Evolutionary conservation across 106 monocot genomes (phyloP), one percentile per base, ranked within the genome.

Genomic region (Dendrobium chrysotoxum): DNA sequence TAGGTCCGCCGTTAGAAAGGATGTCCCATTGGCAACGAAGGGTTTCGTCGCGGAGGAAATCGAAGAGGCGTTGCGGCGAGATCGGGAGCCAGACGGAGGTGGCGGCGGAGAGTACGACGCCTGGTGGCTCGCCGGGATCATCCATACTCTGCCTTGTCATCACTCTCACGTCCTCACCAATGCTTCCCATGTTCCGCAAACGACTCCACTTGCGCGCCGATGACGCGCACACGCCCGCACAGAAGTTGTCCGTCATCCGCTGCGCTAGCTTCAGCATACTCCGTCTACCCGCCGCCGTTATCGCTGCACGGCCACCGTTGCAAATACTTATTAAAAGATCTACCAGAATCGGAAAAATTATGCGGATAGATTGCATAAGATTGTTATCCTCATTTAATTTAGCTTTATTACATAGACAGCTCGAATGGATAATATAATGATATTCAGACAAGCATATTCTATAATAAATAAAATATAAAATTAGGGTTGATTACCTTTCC

Each of bases 1-100:
- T 97, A 13, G 96, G 93, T 4, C 85, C 93, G 47, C 96, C 96
- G 53, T 97, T 94, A 68, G 91, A 91, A 40, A 96, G 89, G 17
- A 96, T 93, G 72, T 96, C 96, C 96, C 96, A 96, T 88, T 90
- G 83, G 83, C 93, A 90, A 4, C 96, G 89, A 8, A 96, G 83
- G 28, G 77, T 53, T 81, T 89, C 93, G 54, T 96, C 86, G 21
- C 93, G 86, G n/a, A 96, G 85, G 86, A 96, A 96, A 31, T 93
- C 87, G 75, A 96, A 96, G 20, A 96, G 79, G 7, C 93, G 83
- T 39, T 80, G 79, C 31, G 91, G 87, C 3, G 85, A 30, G 5
- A 87, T 85, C 5, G 91, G 93, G 2, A 96, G 82, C 96, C 96
- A 93, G 1, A 93, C 96, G 0, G 96, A 89, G 0, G 93, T 96